Evolutionary conservation across 2,329 filamentous ascomycete species (phyloP).

Genomic region (Aspergillus quadrilineatus): DNA sequence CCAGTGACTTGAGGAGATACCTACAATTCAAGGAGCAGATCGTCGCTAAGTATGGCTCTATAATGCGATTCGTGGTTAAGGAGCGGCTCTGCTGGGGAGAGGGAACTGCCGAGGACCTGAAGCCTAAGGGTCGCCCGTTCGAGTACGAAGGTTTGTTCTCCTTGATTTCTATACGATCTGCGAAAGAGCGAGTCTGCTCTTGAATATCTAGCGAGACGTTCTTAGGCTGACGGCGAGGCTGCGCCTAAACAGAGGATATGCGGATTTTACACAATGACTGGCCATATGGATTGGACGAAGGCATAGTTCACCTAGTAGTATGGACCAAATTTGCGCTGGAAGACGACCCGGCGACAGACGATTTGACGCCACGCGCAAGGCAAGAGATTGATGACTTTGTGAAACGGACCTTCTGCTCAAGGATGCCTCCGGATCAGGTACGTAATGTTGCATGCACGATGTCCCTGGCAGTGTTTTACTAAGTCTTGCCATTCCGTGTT

Average conservation of each 20-base stretch:
- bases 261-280: constrained; percentile 87
- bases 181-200: too few species aligned
- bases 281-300: constrained; percentile 80
- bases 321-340: constrained; percentile 87
- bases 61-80: constrained; percentile 72
- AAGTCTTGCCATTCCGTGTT: constrained; percentile 16
- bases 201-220: background rate
- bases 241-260: constrained; percentile 53
- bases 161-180: background rate
- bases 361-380: constrained; percentile 65
- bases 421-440: constrained; percentile 44
- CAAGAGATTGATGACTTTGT: constrained; percentile 71
- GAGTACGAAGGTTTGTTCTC: constrained; percentile 36
- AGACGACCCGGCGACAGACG: constrained; percentile 64
- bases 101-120: constrained; percentile 40
- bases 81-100: constrained; percentile 68
- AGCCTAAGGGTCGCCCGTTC: constrained; percentile 31
- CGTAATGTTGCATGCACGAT: constrained; percentile 15
- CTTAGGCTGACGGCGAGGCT: constrained; percentile 1
- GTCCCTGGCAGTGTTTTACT: background rate
- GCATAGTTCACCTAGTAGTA: constrained; percentile 80
- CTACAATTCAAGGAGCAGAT: constrained; percentile 66
- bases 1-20: constrained; percentile 76
- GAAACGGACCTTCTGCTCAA: constrained; percentile 60
- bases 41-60: constrained; percentile 67